Evolutionary conservation across 1,139 yeast genomes (phyloP).

Genomic region (Yamadazyma oceani): DNA sequence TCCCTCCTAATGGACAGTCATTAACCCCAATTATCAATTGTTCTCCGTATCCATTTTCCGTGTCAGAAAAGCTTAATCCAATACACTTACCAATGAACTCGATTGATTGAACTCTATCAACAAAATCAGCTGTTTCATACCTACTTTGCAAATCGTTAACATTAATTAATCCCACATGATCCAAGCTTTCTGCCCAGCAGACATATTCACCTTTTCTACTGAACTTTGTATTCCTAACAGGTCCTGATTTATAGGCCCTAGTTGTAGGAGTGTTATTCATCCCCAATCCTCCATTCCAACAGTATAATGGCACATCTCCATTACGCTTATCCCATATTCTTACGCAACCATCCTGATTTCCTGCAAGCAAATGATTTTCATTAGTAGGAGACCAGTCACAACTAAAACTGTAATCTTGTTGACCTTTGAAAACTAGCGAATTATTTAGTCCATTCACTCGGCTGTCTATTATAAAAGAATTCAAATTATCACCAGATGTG

Average conservation of each 20-base stretch:
- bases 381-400: conserved; percentile 57
- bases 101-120: conserved; percentile 45
- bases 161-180: conserved; percentile 54
- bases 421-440: conserved; percentile 35
- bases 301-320: conserved; percentile 24
- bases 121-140: conserved; percentile 12
- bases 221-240: conserved; percentile 55
- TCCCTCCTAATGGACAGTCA: conserved; percentile 60
- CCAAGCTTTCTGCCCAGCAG: conserved; percentile 62
- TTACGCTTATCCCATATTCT: conserved; percentile 52
- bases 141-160: conserved; percentile 26
- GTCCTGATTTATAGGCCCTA: conserved; percentile 31
- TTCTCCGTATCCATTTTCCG: conserved; percentile 47
- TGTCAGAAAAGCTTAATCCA: conserved; percentile 52
- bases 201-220: conserved; percentile 46
- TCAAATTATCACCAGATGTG: conserved; percentile 52
- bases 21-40: conserved; percentile 52
- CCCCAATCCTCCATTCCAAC: conserved; percentile 42
- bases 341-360: conserved; percentile 62
- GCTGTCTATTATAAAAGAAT: conserved; percentile 46
- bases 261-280: conserved; percentile 1
- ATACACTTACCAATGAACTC: conserved; percentile 60
- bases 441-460: conserved; percentile 22
- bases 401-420: conserved; percentile 56
- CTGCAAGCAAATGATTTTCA: conserved; percentile 49